A percentile compares a stretch with the other conserved stretches of the same genome.
Conservation (phyloP, 495 filamentous ascomycete species). For the Xylaria venustula region DNA sequence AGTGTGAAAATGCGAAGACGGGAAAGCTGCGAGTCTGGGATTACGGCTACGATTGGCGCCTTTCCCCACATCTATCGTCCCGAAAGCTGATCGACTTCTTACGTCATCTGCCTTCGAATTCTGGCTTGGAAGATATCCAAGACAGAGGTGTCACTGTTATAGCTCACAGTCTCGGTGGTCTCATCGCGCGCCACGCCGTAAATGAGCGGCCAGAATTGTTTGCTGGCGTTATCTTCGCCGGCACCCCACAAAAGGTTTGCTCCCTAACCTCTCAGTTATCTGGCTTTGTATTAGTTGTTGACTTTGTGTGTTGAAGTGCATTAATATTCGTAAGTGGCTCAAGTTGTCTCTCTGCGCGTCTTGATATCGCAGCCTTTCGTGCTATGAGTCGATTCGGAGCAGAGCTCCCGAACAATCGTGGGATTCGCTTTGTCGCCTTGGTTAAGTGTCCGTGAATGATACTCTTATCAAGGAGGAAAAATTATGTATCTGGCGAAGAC, state of each 20-base stretch:
- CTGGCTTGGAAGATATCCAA: constrained; percentile 41
- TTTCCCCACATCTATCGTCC: constrained; percentile 78
- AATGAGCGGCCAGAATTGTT: constrained; percentile 88
- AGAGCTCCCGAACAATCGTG: neutral
- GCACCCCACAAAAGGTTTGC: constrained; percentile 60
- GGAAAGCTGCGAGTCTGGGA: constrained; percentile 79
- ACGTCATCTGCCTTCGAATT: constrained; percentile 72
- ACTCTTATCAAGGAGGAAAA: too few species aligned
- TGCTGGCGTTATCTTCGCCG: constrained; percentile 81
- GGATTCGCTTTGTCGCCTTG: neutral
- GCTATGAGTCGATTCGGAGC: neutral
- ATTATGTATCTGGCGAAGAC: too few species aligned
- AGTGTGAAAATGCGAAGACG: constrained; percentile 66
- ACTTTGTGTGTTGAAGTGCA: constrained; percentile 8
- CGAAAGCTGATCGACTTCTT: constrained; percentile 67
- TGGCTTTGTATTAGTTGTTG: neutral
- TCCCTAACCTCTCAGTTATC: neutral
- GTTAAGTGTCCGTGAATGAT: neutral
- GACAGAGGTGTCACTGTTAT: constrained; percentile 75
- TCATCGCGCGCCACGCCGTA: constrained; percentile 86
- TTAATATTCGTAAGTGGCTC: constrained; percentile 11
- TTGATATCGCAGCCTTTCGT: neutral
- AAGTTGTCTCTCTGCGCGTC: neutral
- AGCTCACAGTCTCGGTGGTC: constrained; percentile 84
- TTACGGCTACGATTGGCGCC: constrained; percentile 94